Conservation (phyloP, 306 rosid species). For the Sophora flavescens region DNA sequence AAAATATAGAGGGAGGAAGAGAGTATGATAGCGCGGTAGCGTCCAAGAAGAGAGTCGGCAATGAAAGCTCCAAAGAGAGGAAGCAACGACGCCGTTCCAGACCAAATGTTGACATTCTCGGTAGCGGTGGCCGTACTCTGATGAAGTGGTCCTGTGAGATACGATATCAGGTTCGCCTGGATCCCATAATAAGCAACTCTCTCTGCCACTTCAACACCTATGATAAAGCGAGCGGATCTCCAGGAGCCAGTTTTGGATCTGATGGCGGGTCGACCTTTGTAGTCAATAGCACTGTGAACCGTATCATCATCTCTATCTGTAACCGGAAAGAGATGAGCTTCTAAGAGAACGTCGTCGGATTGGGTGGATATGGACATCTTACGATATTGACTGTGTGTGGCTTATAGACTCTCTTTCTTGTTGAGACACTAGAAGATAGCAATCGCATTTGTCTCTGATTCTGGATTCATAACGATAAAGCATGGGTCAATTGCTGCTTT, state of each 20-base stretch:
- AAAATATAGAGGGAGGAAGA: slow-evolving; percentile 61
- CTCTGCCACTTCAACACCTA: slow-evolving; percentile 68
- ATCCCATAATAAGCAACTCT: slow-evolving; percentile 65
- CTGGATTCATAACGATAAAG: too few species aligned
- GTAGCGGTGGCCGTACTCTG: slow-evolving; percentile 65
- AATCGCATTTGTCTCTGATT: too few species aligned
- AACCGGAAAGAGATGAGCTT: too few species aligned
- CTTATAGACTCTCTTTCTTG: too few species aligned
- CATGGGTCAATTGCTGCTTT: too few species aligned
- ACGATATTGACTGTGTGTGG: too few species aligned
- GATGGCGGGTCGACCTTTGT: too few species aligned
- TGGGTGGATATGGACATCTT: too few species aligned
- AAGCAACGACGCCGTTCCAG: slow-evolving; percentile 60
- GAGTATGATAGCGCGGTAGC: slow-evolving; percentile 58
- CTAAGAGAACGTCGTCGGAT: too few species aligned
- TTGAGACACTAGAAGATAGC: too few species aligned
- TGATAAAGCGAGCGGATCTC: slow-evolving; percentile 57
- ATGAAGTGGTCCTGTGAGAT: slow-evolving; percentile 59
- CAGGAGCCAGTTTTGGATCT: slow-evolving; percentile 63
- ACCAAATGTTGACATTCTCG: slow-evolving; percentile 61
- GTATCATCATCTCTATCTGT: too few species aligned
- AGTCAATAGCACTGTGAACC: too few species aligned
- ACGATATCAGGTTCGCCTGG: slow-evolving; percentile 55
- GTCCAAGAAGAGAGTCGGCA: slow-evolving; percentile 69
- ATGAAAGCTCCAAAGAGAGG: slow-evolving; percentile 63